Base-by-base conservation (phyloP, 805 yeast genomes). In the Saccharomyces mikatae region DNA sequence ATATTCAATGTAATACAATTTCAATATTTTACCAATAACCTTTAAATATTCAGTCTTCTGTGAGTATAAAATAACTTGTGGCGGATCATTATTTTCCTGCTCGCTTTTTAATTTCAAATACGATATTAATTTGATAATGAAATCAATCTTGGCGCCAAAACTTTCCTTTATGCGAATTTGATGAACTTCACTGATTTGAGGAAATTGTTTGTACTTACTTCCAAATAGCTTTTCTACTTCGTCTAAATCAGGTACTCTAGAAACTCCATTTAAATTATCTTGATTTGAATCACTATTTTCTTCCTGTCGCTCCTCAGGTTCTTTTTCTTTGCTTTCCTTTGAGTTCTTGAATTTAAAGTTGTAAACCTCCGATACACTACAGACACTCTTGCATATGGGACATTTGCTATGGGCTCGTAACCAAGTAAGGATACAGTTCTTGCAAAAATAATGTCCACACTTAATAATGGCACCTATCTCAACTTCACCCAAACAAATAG, bases 391-490 rank as follows among this genome's bases (percentile, higher is more conserved):
- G 71, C 99, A 94, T 60, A 90, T 75, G 0, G 99, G 98, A 69
- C 99, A 94, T 1, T 74, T 70, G 1, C 71, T 66, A 44, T 79
- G 79, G 14, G 73, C 74, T 22, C 69, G 71, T 52, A 86, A 65
- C 99, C 99, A 94, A 53, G 76, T 82, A 21, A 72, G 76, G 41
- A 94, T 74, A 68, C 99, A 94, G 1, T 80, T 87, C 54, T 81
- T 80, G 67, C 99, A 94, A 65, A 86, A 94, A 60, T 83, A 83
- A 70, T 94, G 99, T 0, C 98, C 98, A 76, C 99, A 94, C 9
- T 82, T 82, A 0, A 96, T 86, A 54, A 94, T 73, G 0, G 94
- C 79, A 0, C 99, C 99, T 44, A 82, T 75, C 2, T 80, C 74
- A 50, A 90, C 88, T 1, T 79, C 66, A 3, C 83, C 77, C 22